Conservation (phyloP, 768 basidiomycete species). For the Boletus reticuloceps region DNA sequence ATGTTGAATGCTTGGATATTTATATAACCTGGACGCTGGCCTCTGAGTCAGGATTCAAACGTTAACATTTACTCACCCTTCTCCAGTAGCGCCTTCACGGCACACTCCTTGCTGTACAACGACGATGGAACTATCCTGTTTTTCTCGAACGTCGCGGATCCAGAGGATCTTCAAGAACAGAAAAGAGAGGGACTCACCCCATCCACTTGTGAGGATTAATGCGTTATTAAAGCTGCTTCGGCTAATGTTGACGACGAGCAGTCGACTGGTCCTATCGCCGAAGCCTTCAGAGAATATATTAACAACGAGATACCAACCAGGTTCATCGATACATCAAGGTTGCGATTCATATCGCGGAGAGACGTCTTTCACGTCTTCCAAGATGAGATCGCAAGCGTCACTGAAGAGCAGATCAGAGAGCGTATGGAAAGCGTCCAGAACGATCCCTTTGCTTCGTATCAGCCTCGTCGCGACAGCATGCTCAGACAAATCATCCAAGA, state of each 20-base stretch:
- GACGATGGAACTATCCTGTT: too few relatives aligned
- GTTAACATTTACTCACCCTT: too few relatives aligned
- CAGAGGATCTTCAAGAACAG: too few relatives aligned
- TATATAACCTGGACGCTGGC: too few relatives aligned
- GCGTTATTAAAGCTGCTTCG: too few relatives aligned
- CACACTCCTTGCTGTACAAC: too few relatives aligned
- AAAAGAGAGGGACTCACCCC: too few relatives aligned
- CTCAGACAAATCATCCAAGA: conserved; percentile 14
- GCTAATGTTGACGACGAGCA: not conserved
- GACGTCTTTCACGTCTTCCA: conserved; percentile 8
- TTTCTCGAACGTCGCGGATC: too few relatives aligned
- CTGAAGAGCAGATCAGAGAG: not conserved
- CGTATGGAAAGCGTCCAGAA: not conserved
- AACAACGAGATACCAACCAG: conserved; percentile 11
- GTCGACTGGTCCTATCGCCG: not conserved
- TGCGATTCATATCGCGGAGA: conserved; percentile 3
- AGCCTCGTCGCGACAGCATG: not conserved
- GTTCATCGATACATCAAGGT: conserved; percentile 3
- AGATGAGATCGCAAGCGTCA: not conserved
- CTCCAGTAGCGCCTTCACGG: too few relatives aligned
- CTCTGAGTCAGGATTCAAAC: too few relatives aligned
- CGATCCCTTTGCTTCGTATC: not conserved
- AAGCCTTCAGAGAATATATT: conserved; percentile 9
- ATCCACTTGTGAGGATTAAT: too few relatives aligned
- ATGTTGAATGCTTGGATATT: too few relatives aligned